A percentile compares a stretch with the other conserved stretches of the same genome.
Conservation (phyloP, 495 filamentous ascomycete species). For the Astrothelium macrocarpum region DNA sequence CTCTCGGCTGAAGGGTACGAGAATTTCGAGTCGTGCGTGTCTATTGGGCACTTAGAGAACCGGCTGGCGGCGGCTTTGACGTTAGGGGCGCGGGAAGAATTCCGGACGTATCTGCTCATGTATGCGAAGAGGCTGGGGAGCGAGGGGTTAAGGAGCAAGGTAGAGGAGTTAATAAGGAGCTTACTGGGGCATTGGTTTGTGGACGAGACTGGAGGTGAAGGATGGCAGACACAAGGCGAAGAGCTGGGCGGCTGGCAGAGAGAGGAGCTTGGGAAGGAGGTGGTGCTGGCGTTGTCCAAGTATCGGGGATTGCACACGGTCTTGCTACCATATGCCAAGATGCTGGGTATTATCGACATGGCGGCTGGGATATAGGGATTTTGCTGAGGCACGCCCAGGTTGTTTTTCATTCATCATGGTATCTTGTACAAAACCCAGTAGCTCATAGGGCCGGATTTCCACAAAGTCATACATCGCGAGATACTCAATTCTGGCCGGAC, state of each 20-base stretch:
- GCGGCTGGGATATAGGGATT: too few relatives aligned
- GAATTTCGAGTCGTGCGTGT: slow-evolving; percentile 80
- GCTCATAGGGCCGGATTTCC: too few relatives aligned
- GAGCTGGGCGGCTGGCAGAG: slow-evolving; percentile 83
- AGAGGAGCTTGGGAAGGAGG: slow-evolving; percentile 74
- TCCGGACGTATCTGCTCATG: slow-evolving; percentile 84
- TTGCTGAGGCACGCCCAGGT: too few relatives aligned
- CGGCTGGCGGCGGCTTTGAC: slow-evolving; percentile 80
- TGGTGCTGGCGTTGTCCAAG: slow-evolving; percentile 55
- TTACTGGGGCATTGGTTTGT: slow-evolving; percentile 63
- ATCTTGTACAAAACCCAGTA: too few relatives aligned
- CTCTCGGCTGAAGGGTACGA: slow-evolving; percentile 84
- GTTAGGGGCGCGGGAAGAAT: slow-evolving; percentile 80
- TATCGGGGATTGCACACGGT: slow-evolving; percentile 22
- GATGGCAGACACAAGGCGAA: slow-evolving; percentile 51
- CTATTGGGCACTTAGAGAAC: slow-evolving; percentile 92
- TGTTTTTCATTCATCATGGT: too few relatives aligned
- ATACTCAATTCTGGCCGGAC: too few relatives aligned
- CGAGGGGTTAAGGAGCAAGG: slow-evolving; percentile 75
- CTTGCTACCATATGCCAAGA: slow-evolving; percentile 21
- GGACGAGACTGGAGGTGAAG: slow-evolving; percentile 37
- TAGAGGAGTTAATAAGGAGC: slow-evolving; percentile 78
- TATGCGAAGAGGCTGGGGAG: slow-evolving; percentile 91
- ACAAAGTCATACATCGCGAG: too few relatives aligned
- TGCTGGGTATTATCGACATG: slow-evolving; percentile 15